Conservation (phyloP, 2,329 filamentous ascomycete species). For the Clonostachys solani region DNA sequence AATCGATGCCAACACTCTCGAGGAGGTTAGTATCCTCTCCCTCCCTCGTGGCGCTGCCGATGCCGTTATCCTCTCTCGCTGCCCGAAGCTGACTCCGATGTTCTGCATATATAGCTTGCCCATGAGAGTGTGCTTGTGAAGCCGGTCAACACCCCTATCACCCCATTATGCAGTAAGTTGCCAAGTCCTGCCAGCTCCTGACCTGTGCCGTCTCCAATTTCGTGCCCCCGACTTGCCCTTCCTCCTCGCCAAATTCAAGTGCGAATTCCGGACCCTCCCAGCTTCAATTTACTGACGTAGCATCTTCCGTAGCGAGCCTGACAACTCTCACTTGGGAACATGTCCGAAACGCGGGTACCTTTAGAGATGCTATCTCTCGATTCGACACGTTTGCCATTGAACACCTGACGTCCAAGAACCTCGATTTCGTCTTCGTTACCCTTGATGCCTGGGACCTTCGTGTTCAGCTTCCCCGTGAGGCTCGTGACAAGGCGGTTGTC, state of each 20-base stretch:
- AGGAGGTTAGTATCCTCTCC: conserved; percentile 65
- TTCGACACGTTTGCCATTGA: conserved; percentile 94
- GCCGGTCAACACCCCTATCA: conserved; percentile 97
- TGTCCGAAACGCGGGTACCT: conserved; percentile 93
- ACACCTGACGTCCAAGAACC: conserved; percentile 83
- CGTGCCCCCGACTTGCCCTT: conserved; percentile 5
- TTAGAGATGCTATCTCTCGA: conserved; percentile 92
- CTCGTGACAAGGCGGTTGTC: conserved; percentile 96
- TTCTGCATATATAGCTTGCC: conserved; percentile 65
- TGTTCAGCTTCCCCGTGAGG: conserved; percentile 94
- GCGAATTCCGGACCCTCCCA: background rate
- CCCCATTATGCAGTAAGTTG: conserved; percentile 93
- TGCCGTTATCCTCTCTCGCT: too few relatives aligned
- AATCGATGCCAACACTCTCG: conserved; percentile 83
- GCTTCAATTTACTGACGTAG: conserved; percentile 3
- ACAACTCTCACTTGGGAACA: conserved; percentile 99
- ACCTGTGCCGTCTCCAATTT: conserved; percentile 2
- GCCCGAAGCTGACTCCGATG: too few relatives aligned
- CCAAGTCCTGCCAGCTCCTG: conserved; percentile 4
- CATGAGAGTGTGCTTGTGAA: conserved; percentile 96
- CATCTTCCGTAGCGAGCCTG: conserved; percentile 67
- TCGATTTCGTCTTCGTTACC: conserved; percentile 97
- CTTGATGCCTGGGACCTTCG: conserved; percentile 98
- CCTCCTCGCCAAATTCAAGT: background rate
- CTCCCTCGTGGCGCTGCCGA: too few relatives aligned